A percentile compares a stretch with the other conserved stretches of the same genome.
These are phyloP conservation scores for Parastagonospora nodorum DNA, from an alignment of 2,329 filamentous ascomycete genomes.

Conservation along the genomic window DNA sequence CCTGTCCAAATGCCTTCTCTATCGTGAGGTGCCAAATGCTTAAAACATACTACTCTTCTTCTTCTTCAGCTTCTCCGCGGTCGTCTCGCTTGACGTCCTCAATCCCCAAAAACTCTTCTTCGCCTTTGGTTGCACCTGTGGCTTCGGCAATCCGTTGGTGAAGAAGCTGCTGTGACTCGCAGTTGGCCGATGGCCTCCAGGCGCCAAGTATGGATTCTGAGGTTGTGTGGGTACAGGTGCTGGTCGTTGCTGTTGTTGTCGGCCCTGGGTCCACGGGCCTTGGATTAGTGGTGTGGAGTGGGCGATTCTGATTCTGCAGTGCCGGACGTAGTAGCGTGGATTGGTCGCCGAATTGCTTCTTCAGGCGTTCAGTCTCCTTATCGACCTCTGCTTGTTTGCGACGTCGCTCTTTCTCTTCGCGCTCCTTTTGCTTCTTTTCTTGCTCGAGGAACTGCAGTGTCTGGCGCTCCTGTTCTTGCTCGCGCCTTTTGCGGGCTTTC, in stretches of 20 bases:
- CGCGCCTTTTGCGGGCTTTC: conserved; percentile 61
- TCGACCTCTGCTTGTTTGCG: conserved; percentile 61
- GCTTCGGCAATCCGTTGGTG: conserved; percentile 35
- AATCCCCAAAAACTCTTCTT: conserved; percentile 48
- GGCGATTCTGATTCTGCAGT: conserved; percentile 26
- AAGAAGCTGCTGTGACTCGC: conserved; percentile 44
- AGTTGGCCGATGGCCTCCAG: conserved; percentile 26
- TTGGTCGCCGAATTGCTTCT: conserved; percentile 66
- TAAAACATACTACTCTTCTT: conserved; percentile 54
- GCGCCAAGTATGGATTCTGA: conserved; percentile 36
- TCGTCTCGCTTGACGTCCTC: conserved; percentile 37
- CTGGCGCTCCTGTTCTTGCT: conserved; percentile 59
- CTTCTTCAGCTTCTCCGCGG: conserved; percentile 45
- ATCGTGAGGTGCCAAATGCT: conserved; percentile 1
- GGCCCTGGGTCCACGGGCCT: conserved; percentile 16
- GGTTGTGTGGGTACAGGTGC: conserved; percentile 4
- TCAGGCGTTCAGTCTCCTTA: conserved; percentile 76
- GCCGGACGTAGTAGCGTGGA: conserved; percentile 29
- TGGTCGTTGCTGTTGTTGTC: conserved; percentile 12
- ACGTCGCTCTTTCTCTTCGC: conserved; percentile 66
- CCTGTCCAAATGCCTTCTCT: conserved; percentile 8
- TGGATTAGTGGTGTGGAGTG: conserved; percentile 29
- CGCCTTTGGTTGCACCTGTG: conserved; percentile 31
- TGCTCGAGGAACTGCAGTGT: conserved; percentile 41
- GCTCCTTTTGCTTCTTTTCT: conserved; percentile 63